These are phyloP conservation scores for Ceratocystis cubensis DNA, from an alignment of 2,329 filamentous ascomycete species.

Conservation along the genomic window DNA sequence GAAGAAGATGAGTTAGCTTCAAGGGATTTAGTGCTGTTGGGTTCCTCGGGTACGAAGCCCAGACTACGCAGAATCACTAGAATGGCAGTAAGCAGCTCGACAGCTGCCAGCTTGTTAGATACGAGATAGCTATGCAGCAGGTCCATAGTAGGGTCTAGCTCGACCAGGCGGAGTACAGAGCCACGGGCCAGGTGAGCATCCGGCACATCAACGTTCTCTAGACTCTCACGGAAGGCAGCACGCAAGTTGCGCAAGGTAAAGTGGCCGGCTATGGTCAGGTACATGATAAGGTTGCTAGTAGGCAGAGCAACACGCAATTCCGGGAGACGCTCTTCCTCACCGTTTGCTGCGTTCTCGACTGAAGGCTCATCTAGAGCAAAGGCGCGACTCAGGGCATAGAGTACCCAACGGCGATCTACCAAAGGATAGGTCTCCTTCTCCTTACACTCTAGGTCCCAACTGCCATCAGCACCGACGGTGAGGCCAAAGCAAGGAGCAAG, in stretches of 20 bases:
- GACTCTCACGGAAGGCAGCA: constrained; percentile 42
- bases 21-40: constrained; percentile 19
- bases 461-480: constrained; percentile 25
- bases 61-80: constrained; percentile 57
- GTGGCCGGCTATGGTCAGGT: constrained; percentile 48
- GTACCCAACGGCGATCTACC: constrained; percentile 52
- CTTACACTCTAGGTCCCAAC: constrained; percentile 26
- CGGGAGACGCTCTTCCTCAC: constrained; percentile 21
- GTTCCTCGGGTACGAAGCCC: constrained; percentile 40
- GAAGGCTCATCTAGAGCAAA: constrained; percentile 40
- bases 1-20: background rate
- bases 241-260: constrained; percentile 47
- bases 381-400: constrained; percentile 50
- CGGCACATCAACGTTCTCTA: constrained; percentile 30
- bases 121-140: constrained; percentile 54
- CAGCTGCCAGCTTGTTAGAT: constrained; percentile 50
- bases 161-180: constrained; percentile 48
- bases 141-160: constrained; percentile 56
- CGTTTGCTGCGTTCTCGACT: constrained; percentile 29
- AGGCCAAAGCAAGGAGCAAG: constrained; percentile 40
- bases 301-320: constrained; percentile 32
- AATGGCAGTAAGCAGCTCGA: constrained; percentile 55
- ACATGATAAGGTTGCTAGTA: constrained; percentile 44
- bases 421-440: constrained; percentile 37
- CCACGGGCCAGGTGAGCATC: constrained; percentile 43